Evolutionary conservation across 1,284 basidiomycete species (phyloP).

Genomic region (Amylostereum chailletii): DNA sequence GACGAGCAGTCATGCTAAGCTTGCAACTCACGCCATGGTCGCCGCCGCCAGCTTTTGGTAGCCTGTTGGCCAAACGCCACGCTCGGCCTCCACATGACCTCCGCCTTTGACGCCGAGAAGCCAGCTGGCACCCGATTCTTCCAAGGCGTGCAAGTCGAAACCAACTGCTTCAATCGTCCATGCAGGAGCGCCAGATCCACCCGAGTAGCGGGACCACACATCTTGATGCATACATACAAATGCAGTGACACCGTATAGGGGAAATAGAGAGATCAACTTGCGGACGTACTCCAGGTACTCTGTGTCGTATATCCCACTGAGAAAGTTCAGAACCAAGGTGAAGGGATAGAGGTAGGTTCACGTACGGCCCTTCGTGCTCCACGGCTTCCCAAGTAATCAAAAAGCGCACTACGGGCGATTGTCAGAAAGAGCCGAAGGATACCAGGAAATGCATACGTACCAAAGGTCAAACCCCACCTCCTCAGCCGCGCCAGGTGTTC

Average conservation of each 20-base stretch:
- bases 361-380: constrained; percentile 84
- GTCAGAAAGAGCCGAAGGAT: background rate
- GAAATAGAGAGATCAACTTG: constrained; percentile 66
- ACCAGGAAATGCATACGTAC: constrained; percentile 33
- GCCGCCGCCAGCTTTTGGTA: constrained; percentile 85
- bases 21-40: constrained; percentile 70
- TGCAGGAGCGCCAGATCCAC: constrained; percentile 87
- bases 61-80: constrained; percentile 85
- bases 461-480: constrained; percentile 81
- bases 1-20: too few species aligned
- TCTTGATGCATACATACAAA: constrained; percentile 86
- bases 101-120: constrained; percentile 71
- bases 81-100: constrained; percentile 59
- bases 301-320: constrained; percentile 73
- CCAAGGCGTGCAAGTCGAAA: constrained; percentile 70
- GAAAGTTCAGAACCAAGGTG: background rate
- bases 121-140: constrained; percentile 80
- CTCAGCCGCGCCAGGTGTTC: constrained; percentile 74
- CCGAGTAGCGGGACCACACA: constrained; percentile 92
- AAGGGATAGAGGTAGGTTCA: constrained; percentile 13
- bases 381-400: constrained; percentile 96
- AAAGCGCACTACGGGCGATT: constrained; percentile 55
- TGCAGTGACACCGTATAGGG: constrained; percentile 72
- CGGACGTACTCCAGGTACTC: constrained; percentile 82
- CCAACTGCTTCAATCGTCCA: constrained; percentile 84